These are phyloP conservation scores for Aaosphaeria pasadenensis DNA, from an alignment of 2,329 filamentous ascomycete genomes.

Conservation along the genomic window DNA sequence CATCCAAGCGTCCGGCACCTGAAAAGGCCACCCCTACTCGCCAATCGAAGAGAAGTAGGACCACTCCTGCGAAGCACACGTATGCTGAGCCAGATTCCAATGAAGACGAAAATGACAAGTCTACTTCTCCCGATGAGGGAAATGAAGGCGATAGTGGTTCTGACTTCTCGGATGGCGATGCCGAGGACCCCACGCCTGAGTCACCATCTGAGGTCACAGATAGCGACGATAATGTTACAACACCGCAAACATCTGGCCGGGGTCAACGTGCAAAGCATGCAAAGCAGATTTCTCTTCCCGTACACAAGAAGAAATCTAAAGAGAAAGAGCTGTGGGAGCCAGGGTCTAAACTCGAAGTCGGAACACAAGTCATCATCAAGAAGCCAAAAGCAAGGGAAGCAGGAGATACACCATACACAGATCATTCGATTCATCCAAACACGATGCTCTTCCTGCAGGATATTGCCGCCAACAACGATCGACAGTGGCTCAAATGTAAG, in stretches of 20 bases:
- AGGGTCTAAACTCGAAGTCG: conserved; percentile 57
- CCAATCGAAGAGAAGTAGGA: conserved; percentile 34
- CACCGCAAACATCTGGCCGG: conserved; percentile 12
- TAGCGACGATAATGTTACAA: conserved; percentile 26
- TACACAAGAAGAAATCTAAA: conserved; percentile 25
- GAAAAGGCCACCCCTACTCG: conserved; percentile 24
- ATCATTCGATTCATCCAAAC: conserved; percentile 61
- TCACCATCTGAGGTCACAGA: conserved; percentile 32
- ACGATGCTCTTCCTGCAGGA: conserved; percentile 61
- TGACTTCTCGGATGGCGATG: conserved; percentile 39
- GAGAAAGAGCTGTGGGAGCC: conserved; percentile 55
- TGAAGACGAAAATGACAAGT: conserved; percentile 15
- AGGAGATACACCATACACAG: conserved; percentile 56
- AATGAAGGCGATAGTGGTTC: conserved; percentile 12
- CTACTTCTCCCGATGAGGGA: conserved; percentile 25
- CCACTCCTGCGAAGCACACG: conserved; percentile 26
- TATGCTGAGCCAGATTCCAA: conserved; percentile 33
- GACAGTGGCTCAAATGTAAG: conserved; percentile 63
- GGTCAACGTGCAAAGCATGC: conserved; percentile 11
- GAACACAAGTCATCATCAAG: conserved; percentile 60
- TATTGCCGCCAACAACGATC: conserved; percentile 58
- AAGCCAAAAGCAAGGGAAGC: conserved; percentile 61
- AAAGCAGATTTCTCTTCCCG: conserved; percentile 16
- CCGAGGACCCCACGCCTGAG: conserved; percentile 27
- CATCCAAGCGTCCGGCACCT: conserved; percentile 33